Conservation (phyloP, 2,329 filamentous ascomycete genomes). For the Xylaria sp. region DNA sequence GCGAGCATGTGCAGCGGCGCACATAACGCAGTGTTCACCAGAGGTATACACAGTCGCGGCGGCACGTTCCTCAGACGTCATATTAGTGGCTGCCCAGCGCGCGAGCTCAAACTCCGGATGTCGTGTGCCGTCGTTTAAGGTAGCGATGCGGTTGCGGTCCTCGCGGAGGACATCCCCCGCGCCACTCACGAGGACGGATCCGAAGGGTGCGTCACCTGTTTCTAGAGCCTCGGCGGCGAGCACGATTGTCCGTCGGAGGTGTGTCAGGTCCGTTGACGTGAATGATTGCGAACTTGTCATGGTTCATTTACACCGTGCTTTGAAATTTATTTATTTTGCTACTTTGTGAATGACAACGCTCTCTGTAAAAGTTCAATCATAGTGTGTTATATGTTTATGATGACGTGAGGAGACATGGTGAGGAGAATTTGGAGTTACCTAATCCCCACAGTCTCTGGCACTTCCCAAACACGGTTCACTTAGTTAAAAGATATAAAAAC, state of each 20-base stretch:
- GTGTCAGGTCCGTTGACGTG: slow-evolving; percentile 28
- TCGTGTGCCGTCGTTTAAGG: slow-evolving; percentile 33
- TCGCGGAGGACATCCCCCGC: slow-evolving; percentile 22
- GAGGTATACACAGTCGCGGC: slow-evolving; percentile 39
- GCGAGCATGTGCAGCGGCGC: slow-evolving; percentile 38
- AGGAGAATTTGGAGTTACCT: background rate
- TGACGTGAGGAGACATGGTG: background rate
- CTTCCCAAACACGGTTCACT: background rate
- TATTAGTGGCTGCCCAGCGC: slow-evolving; percentile 36
- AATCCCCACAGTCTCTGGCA: background rate
- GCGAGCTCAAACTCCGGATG: slow-evolving; percentile 42
- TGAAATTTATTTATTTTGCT: background rate
- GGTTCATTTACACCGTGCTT: background rate
- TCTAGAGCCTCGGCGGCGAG: slow-evolving; percentile 45
- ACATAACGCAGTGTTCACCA: slow-evolving; percentile 43
- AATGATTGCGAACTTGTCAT: slow-evolving; percentile 15
- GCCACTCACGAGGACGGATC: slow-evolving; percentile 34
- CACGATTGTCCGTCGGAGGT: slow-evolving; percentile 44
- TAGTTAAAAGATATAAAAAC: background rate
- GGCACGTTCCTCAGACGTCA: slow-evolving; percentile 23
- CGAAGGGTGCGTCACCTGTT: slow-evolving; percentile 42
- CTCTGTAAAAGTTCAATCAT: no score
- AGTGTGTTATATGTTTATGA: background rate
- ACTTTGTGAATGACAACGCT: background rate
- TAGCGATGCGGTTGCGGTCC: slow-evolving; percentile 38